These are phyloP conservation scores for Jaltomata sinuosa DNA, from an alignment of 257 asterid genomes.

Conservation along the genomic window DNA sequence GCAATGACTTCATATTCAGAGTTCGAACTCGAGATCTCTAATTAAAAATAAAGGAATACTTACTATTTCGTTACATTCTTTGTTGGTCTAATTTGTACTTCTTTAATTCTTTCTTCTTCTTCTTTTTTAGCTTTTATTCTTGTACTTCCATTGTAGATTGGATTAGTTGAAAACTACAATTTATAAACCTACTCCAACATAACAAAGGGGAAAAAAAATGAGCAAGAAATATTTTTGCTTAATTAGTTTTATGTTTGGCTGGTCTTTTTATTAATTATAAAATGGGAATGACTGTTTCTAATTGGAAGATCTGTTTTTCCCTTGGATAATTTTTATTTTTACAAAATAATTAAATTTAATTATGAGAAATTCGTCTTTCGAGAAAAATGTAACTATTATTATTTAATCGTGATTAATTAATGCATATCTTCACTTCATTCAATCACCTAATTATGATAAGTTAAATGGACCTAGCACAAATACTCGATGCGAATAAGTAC, in stretches of 20 bases:
- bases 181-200: background rate
- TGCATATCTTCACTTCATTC: background rate
- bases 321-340: background rate
- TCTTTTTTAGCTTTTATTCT: background rate
- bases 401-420: background rate
- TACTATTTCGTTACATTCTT: fast-evolving
- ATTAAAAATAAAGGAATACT: background rate
- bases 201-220: background rate
- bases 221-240: background rate
- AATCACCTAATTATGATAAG: background rate
- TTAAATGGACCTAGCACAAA: background rate
- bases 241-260: background rate
- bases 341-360: background rate
- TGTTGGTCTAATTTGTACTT: background rate
- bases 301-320: background rate
- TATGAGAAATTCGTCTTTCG: background rate
- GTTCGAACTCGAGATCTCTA: fast-evolving
- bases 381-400: background rate
- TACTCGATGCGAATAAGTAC: background rate
- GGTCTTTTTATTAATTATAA: background rate
- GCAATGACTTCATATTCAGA: background rate
- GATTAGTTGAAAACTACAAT: background rate
- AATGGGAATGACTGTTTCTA: background rate
- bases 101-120: background rate
- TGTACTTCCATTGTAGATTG: background rate